Evolutionary conservation across 805 yeast species (phyloP).

Genomic region (Priceomyces fermenticarens): DNA sequence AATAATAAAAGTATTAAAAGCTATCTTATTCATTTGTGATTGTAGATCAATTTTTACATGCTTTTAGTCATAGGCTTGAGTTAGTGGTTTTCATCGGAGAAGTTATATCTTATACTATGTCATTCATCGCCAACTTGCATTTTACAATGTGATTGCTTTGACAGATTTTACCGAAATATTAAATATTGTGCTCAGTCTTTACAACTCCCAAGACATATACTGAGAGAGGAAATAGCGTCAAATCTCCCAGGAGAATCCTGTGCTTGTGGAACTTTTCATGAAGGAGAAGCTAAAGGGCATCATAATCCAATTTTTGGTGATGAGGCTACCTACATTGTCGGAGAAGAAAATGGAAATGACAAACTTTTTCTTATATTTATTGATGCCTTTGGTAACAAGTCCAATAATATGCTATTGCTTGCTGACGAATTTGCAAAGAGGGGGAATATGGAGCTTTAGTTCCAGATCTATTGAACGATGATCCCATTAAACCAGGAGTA

Average conservation of each 20-base stretch:
- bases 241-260: constrained; percentile 11
- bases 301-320: constrained; percentile 20
- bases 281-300: constrained; percentile 24
- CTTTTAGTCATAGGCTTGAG: too few species aligned
- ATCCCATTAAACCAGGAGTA: constrained; percentile 13
- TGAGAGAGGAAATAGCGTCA: constrained; percentile 18
- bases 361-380: constrained; percentile 23
- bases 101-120: too few species aligned
- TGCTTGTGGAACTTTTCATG: too few species aligned
- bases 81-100: too few species aligned
- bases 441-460: constrained; percentile 20
- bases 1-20: too few species aligned
- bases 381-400: constrained; percentile 28
- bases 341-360: constrained; percentile 16
- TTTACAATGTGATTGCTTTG: too few species aligned
- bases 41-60: too few species aligned
- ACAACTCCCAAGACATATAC: too few species aligned
- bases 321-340: constrained; percentile 25
- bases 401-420: constrained; percentile 24
- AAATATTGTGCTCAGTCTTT: too few species aligned
- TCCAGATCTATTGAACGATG: constrained; percentile 29
- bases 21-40: too few species aligned
- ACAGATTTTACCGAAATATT: too few species aligned
- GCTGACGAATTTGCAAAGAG: constrained; percentile 22
- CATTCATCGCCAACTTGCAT: too few species aligned